Evolutionary conservation across 2,329 filamentous ascomycete genomes (phyloP).

Genomic region (Botrytis squamosa): DNA sequence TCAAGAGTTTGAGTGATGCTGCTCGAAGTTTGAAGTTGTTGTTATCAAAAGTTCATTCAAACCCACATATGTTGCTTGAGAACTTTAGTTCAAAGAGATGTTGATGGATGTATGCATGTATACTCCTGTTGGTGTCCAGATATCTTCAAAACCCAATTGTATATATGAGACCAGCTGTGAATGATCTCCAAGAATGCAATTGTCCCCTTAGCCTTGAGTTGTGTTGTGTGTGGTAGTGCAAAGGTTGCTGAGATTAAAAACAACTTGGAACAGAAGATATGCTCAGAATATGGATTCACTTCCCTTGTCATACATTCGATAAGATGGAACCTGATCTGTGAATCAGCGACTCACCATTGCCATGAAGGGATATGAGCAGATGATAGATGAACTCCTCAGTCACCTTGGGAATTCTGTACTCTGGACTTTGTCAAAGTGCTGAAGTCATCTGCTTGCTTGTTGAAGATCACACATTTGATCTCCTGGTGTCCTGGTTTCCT

Average conservation of each 20-base stretch:
- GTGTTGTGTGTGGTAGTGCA: background rate
- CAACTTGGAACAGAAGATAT: background rate
- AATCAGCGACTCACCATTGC: background rate
- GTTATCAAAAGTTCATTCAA: background rate
- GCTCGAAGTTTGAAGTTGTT: background rate
- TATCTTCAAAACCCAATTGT: background rate
- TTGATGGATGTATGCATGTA: background rate
- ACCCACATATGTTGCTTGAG: background rate
- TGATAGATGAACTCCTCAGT: background rate
- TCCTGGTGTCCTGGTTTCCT: background rate
- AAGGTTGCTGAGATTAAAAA: background rate
- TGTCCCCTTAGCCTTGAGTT: background rate
- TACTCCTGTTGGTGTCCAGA: background rate
- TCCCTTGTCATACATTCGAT: background rate
- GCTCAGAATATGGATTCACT: slow-evolving; percentile 3
- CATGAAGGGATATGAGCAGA: background rate
- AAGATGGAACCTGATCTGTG: background rate
- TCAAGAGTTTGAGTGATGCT: too few species aligned
- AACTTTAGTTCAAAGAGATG: background rate
- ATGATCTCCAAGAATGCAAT: background rate
- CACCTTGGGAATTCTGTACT: background rate
- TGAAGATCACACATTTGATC: background rate
- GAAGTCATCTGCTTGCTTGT: background rate
- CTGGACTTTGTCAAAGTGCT: background rate
- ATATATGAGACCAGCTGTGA: background rate